phyloP scores from a whole-genome alignment of 495 filamentous ascomycete species.

The Parmelia sp. region DNA sequence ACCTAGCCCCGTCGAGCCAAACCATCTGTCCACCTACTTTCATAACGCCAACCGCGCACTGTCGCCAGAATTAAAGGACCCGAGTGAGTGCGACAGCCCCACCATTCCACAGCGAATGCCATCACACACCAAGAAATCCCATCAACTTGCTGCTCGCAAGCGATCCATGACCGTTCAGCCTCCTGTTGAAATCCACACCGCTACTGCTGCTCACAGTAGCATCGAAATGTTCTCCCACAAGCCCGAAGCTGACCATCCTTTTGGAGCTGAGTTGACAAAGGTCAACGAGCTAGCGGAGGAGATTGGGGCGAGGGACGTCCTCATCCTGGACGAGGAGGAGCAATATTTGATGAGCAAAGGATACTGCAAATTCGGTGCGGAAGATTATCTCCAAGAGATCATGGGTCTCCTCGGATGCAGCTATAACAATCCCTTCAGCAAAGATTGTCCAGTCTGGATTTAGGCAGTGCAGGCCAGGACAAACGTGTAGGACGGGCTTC shows the following conservation, averaged over 20 bases:
- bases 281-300: conserved; percentile 74
- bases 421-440: conserved; percentile 42
- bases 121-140: conserved; percentile 78
- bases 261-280: conserved; percentile 46
- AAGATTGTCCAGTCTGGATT: conserved; percentile 40
- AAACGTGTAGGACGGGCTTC: conserved; percentile 25
- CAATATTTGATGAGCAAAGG: conserved; percentile 57
- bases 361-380: conserved; percentile 65
- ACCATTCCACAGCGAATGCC: conserved; percentile 66
- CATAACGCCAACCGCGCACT: conserved; percentile 42
- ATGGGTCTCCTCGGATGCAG: conserved; percentile 55
- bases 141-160: conserved; percentile 60
- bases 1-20: conserved; percentile 57
- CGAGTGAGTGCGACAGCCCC: conserved; percentile 49
- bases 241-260: conserved; percentile 38
- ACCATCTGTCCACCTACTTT: conserved; percentile 81
- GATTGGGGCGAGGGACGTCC: conserved; percentile 56
- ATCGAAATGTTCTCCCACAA: conserved; percentile 41
- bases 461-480: conserved; percentile 24
- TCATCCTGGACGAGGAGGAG: conserved; percentile 61
- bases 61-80: conserved; percentile 23
- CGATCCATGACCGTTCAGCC: conserved; percentile 46
- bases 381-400: conserved; percentile 83
- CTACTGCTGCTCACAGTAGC: conserved; percentile 35
- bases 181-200: conserved; percentile 31